phyloP scores from a whole-genome alignment of 1,284 basidiomycete species.

The Cutaneotrichosporon sp. region DNA sequence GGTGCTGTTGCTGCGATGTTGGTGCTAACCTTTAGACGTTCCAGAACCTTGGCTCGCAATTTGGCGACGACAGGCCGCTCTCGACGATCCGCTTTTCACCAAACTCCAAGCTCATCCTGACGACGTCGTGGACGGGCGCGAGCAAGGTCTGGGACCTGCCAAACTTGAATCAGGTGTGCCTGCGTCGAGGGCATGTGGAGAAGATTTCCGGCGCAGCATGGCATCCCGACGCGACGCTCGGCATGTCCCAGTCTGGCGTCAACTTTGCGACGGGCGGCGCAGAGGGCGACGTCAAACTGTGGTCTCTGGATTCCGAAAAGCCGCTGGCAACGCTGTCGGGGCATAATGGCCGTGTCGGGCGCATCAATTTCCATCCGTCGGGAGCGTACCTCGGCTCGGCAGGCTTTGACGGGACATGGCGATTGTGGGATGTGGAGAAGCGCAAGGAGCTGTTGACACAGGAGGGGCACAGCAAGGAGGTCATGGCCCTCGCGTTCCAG shows the following conservation, averaged over 20 bases:
- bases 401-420: slow-evolving; percentile 97
- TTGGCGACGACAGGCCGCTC: slow-evolving; percentile 91
- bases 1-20: slow-evolving; percentile 24
- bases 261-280: slow-evolving; percentile 90
- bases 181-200: slow-evolving; percentile 77
- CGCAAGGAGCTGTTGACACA: slow-evolving; percentile 79
- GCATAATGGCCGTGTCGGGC: slow-evolving; percentile 82
- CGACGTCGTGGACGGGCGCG: slow-evolving; percentile 91
- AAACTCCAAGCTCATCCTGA: slow-evolving; percentile 78
- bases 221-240: slow-evolving; percentile 91
- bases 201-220: slow-evolving; percentile 92
- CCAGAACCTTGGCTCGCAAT: slow-evolving; percentile 90
- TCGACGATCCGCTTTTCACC: slow-evolving; percentile 93
- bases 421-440: slow-evolving; percentile 86
- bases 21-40: slow-evolving; percentile 58
- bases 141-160: slow-evolving; percentile 95
- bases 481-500: slow-evolving; percentile 92
- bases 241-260: slow-evolving; percentile 61
- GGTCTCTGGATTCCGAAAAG: slow-evolving; percentile 68
- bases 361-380: slow-evolving; percentile 92
- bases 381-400: slow-evolving; percentile 89
- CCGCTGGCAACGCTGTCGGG: slow-evolving; percentile 79
- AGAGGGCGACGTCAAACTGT: slow-evolving; percentile 78
- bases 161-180: slow-evolving; percentile 67
- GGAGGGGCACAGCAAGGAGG: slow-evolving; percentile 96